These are phyloP conservation scores for Apocynum venetum DNA, from an alignment of 257 asterid genomes.

Conservation along the genomic window DNA sequence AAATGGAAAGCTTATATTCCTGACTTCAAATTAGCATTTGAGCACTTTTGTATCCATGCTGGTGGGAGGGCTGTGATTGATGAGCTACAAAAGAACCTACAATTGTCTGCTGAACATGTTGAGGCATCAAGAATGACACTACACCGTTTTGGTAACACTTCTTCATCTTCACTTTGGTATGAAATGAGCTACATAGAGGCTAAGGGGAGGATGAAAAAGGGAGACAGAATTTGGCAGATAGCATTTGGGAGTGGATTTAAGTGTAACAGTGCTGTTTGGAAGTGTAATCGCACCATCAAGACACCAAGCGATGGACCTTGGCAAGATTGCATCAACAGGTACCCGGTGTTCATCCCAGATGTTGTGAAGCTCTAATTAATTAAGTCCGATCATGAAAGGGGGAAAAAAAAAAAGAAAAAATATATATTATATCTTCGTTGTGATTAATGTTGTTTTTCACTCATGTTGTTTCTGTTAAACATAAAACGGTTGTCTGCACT, in stretches of 20 bases:
- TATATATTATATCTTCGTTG: background rate
- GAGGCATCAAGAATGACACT: slow-evolving; percentile 93
- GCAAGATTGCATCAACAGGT: slow-evolving; percentile 68
- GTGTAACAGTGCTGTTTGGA: too few relatives aligned
- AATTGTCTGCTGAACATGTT: slow-evolving; percentile 78
- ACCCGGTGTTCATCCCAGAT: slow-evolving; percentile 79
- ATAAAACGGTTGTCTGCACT: background rate
- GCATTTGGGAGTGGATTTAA: too few relatives aligned
- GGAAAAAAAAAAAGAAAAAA: too few relatives aligned
- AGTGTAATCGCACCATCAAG: slow-evolving; percentile 56
- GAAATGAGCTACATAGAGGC: slow-evolving; percentile 68
- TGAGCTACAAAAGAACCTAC: slow-evolving; percentile 82
- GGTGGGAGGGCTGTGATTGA: slow-evolving; percentile 90
- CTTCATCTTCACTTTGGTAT: slow-evolving; percentile 83
- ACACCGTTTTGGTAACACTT: slow-evolving; percentile 75
- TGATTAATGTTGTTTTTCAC: slow-evolving; percentile 10
- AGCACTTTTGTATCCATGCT: slow-evolving; percentile 84
- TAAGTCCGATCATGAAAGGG: too few relatives aligned
- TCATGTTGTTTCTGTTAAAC: background rate
- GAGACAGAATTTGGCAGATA: too few relatives aligned
- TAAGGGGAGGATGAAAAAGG: slow-evolving; percentile 69
- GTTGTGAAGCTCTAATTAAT: slow-evolving; percentile 55
- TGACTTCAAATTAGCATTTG: slow-evolving; percentile 76
- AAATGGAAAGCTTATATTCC: slow-evolving; percentile 90
- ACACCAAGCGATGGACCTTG: slow-evolving; percentile 64